Conservation (phyloP, 2,329 filamentous ascomycete species). For the Acrocalymma vagum region DNA sequence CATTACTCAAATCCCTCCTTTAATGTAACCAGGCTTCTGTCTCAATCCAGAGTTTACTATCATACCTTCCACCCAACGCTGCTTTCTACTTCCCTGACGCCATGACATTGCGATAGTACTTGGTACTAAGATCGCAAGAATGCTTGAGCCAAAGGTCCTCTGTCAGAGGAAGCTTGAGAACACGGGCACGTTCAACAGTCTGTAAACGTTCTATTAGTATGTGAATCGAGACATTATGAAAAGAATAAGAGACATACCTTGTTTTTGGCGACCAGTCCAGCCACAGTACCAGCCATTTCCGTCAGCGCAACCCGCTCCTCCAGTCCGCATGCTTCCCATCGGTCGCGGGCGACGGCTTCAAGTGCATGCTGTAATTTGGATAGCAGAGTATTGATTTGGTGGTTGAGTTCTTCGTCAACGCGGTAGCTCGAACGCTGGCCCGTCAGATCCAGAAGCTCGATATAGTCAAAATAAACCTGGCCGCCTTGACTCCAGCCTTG, state of each 20-base stretch:
- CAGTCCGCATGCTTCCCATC: conserved; percentile 53
- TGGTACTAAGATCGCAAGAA: conserved; percentile 73
- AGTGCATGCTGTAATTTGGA: conserved; percentile 45
- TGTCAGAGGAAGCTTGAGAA: conserved; percentile 72
- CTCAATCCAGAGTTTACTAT: too few species aligned
- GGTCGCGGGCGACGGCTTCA: conserved; percentile 49
- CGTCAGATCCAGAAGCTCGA: conserved; percentile 57
- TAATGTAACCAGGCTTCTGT: too few species aligned
- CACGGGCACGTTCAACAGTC: conserved; percentile 49
- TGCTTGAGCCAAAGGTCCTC: conserved; percentile 77
- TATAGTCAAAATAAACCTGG: conserved; percentile 76
- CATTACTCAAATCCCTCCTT: too few species aligned
- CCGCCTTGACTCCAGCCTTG: conserved; percentile 81
- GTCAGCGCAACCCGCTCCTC: conserved; percentile 74
- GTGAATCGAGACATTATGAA: conserved; percentile 44
- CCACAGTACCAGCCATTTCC: conserved; percentile 81
- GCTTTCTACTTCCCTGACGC: conserved; percentile 16
- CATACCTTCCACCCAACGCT: too few species aligned
- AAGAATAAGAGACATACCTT: conserved; percentile 32
- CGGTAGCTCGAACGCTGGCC: conserved; percentile 36
- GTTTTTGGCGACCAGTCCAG: conserved; percentile 66
- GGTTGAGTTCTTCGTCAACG: conserved; percentile 40
- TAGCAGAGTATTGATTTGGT: conserved; percentile 39
- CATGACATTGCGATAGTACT: conserved; percentile 70
- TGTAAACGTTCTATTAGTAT: conserved; percentile 26